phyloP scores from a whole-genome alignment of 331 rosid genomes.

The Acacia concinna region DNA sequence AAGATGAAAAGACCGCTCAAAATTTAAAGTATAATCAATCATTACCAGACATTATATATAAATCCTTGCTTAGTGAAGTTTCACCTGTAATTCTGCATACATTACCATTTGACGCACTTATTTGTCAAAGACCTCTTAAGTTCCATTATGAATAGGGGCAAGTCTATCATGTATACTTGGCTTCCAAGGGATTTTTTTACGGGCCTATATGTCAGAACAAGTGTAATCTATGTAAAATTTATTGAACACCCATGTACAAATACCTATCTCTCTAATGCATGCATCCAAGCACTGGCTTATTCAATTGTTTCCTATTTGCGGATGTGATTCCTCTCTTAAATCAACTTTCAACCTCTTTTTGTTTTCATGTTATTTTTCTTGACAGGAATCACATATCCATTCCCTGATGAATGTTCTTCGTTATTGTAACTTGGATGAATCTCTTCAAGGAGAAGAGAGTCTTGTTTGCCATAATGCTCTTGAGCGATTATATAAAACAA shows the following conservation, averaged over 20 bases:
- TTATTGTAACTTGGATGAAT: conserved; percentile 88
- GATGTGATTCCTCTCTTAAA: conserved; percentile 11
- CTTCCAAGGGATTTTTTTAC: neutral
- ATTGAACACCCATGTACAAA: conserved; percentile 4
- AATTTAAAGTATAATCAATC: neutral
- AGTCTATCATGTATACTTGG: neutral
- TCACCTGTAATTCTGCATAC: neutral
- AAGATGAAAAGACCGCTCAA: neutral
- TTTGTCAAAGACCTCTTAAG: neutral
- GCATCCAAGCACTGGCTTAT: conserved; percentile 5
- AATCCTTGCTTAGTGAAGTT: neutral
- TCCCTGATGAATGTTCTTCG: conserved; percentile 97
- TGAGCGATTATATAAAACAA: conserved; percentile 75
- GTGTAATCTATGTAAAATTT: conserved; percentile 20
- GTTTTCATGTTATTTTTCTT: neutral
- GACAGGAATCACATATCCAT: conserved; percentile 96
- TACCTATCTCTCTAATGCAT: conserved; percentile 15
- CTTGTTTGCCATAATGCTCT: conserved; percentile 71
- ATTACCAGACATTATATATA: neutral
- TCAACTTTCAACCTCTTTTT: conserved; percentile 20
- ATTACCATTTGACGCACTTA: neutral
- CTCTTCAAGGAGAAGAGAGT: conserved; percentile 87
- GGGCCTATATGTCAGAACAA: neutral
- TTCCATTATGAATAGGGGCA: neutral
- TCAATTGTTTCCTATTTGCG: conserved; percentile 1